Evolutionary conservation across 116 monocot genomes (phyloP), one percentile per base, ranked within the genome.

Genomic region (Cymodocea nodosa): DNA sequence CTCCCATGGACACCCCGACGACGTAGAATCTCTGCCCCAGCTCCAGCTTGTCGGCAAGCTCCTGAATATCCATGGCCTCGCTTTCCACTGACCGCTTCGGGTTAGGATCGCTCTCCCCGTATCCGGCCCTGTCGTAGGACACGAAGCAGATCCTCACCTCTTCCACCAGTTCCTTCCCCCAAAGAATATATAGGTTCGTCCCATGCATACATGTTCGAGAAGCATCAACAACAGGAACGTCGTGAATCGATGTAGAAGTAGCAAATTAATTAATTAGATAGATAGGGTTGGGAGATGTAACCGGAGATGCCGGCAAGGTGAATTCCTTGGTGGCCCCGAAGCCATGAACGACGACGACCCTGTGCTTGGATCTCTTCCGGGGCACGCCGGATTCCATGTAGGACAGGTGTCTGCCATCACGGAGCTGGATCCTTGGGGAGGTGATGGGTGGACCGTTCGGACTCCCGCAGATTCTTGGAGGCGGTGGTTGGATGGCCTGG

Each of bases 341-440:
- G 6, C 83, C 83, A 67, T 89, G 85, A 65, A 80, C 25, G 44
- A 74, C 30, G 15, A 86, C 66, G 63, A 85, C 77, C 71, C 71
- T 82, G 54, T 78, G 56, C 48, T 52, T 73, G 48, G 85, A 80
- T 35, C 62, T 76, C 9, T 78, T 81, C 64, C 74, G 83, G 5
- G 73, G 68, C 13, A 79, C 80, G 22, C 89, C 89, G 14, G 53
- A 34, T 67, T 89, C 89, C 37, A 48, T 78, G 76, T 89, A 89
- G 23, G 89, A 73, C 56, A 89, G 68, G 36, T 89, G 53, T 50
- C 89, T 80, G 44, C 89, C 85, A 72, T 85, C 89, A 51, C 66
- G 76, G 62, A 89, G 83, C 69, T 51, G 66, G 39, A 89, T 81
- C 62, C 85, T 73, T 16, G 82, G 20, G 3, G 89, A 75, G 20